Evolutionary conservation across 163 green algal species (phyloP).

Genomic region (Botryococcus braunii): DNA sequence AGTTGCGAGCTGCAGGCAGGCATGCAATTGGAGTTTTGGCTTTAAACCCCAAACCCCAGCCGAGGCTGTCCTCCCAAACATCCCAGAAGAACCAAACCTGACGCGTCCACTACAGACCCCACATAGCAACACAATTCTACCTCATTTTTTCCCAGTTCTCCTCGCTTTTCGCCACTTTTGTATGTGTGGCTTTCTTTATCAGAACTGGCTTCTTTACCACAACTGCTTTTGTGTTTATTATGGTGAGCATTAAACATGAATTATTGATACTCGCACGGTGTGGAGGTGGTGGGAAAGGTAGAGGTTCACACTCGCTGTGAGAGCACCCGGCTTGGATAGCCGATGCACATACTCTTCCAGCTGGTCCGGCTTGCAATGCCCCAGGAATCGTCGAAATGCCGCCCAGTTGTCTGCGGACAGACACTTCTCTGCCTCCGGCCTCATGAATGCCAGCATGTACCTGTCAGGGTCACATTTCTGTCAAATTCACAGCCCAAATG

Average conservation of each 20-base stretch:
- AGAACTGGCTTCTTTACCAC: not conserved
- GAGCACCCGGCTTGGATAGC: conserved; percentile 1
- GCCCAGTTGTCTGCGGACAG: conserved; percentile 12
- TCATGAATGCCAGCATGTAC: conserved; percentile 3
- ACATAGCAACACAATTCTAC: too few relatives aligned
- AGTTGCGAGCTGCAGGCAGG: too few relatives aligned
- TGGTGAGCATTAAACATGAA: not conserved
- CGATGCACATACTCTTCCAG: not conserved
- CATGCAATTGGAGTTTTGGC: too few relatives aligned
- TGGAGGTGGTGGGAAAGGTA: not conserved
- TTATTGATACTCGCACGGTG: not conserved
- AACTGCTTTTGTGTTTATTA: not conserved
- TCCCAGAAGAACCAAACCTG: too few relatives aligned
- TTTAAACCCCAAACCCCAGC: too few relatives aligned
- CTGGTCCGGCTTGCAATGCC: not conserved
- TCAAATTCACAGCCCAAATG: not conserved
- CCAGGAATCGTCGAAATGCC: not conserved
- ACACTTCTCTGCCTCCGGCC: conserved; percentile 1
- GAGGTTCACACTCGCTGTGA: not conserved
- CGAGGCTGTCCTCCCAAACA: too few relatives aligned
- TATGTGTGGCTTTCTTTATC: not conserved
- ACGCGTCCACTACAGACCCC: too few relatives aligned
- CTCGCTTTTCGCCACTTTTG: too few relatives aligned
- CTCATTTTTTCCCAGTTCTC: too few relatives aligned
- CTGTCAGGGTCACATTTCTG: not conserved